Conservation (phyloP, 148 eudicot species). For the Persicaria maculosa region DNA sequence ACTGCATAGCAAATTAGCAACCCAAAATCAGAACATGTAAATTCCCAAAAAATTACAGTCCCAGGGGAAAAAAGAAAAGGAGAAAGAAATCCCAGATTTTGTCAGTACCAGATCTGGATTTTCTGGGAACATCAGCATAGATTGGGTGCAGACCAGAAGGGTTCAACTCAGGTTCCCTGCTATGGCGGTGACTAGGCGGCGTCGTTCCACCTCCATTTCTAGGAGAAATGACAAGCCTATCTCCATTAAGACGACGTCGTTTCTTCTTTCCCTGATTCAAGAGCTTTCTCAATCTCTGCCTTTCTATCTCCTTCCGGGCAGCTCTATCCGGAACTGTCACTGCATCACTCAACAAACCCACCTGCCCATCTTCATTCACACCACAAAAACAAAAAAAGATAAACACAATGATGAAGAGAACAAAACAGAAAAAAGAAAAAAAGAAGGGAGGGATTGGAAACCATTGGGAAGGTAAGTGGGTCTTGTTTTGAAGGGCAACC, state of each 20-base stretch:
- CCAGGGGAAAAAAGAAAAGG: background rate
- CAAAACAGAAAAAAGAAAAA: background rate
- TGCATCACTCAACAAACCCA: background rate
- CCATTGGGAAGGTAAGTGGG: slow-evolving; percentile 8
- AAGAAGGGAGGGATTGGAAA: background rate
- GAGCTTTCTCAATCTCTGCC: slow-evolving; percentile 9
- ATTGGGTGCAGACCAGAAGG: no score
- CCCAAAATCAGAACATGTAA: background rate
- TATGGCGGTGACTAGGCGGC: background rate
- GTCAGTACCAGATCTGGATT: slow-evolving; percentile 7
- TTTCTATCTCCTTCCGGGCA: slow-evolving; percentile 6
- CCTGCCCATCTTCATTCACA: background rate
- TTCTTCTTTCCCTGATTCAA: slow-evolving; percentile 8
- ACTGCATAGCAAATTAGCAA: background rate
- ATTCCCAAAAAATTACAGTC: background rate
- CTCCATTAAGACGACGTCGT: slow-evolving; percentile 1
- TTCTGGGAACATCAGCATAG: slow-evolving; percentile 6
- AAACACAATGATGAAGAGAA: background rate
- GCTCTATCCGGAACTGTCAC: background rate
- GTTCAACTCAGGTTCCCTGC: background rate
- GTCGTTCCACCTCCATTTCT: background rate
- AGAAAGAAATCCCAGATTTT: background rate
- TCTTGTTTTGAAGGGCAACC: background rate
- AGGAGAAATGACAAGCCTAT: background rate
- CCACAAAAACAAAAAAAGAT: background rate